phyloP scores from a whole-genome alignment of 805 yeast genomes.

The Myxozyma lipomycoides region DNA sequence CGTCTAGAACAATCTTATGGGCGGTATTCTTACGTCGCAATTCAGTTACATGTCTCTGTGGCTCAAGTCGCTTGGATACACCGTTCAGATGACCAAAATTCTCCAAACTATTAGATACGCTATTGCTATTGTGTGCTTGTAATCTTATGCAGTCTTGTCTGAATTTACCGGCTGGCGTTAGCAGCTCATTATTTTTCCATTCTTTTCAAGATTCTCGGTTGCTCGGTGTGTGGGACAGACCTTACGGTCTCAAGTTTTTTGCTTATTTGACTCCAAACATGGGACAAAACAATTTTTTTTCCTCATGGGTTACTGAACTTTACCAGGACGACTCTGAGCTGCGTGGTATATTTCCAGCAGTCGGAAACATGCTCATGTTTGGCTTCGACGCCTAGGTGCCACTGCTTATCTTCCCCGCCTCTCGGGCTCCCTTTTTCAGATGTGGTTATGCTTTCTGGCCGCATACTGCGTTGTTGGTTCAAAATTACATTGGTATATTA shows the following conservation, averaged over 20 bases:
- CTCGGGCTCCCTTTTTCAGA: slow-evolving; percentile 30
- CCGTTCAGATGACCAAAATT: too few species aligned
- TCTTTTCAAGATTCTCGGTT: slow-evolving; percentile 49
- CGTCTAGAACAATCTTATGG: too few species aligned
- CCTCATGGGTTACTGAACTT: too few species aligned
- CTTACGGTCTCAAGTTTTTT: slow-evolving; percentile 54
- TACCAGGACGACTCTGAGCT: background rate
- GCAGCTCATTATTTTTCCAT: too few species aligned
- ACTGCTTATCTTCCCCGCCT: slow-evolving; percentile 41
- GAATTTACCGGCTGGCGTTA: background rate
- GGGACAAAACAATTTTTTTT: slow-evolving; percentile 59
- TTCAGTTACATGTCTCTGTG: too few species aligned
- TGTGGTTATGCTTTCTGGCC: slow-evolving; percentile 25
- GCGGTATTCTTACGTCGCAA: too few species aligned
- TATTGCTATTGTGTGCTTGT: background rate
- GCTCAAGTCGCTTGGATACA: too few species aligned
- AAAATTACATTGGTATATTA: too few species aligned
- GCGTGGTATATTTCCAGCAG: background rate
- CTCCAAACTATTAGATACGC: slow-evolving; percentile 4
- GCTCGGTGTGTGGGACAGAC: slow-evolving; percentile 52
- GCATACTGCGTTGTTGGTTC: background rate
- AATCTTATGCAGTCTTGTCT: background rate
- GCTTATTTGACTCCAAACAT: slow-evolving; percentile 53
- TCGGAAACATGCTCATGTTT: slow-evolving; percentile 31
- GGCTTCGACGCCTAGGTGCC: slow-evolving; percentile 40